A percentile compares a stretch with the other conserved stretches of the same genome.
These are phyloP conservation scores for Syncephalastrum contaminatum DNA, from an alignment of 371 early-diverging fungal genomes.

Conservation along the genomic window DNA sequence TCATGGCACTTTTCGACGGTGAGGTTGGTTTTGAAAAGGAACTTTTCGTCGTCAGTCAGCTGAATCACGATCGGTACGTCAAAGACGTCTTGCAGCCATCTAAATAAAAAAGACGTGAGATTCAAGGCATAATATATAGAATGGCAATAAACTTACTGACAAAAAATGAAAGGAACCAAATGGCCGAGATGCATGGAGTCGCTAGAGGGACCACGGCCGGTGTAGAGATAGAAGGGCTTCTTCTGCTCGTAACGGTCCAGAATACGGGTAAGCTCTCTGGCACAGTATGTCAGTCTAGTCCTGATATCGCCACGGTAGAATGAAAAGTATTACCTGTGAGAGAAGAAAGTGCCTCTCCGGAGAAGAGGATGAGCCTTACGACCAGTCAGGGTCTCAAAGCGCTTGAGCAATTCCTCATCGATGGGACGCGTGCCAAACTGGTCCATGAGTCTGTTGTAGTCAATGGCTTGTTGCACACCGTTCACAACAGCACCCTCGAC, in stretches of 20 bases:
- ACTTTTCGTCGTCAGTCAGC: slow-evolving; percentile 99
- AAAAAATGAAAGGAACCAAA: slow-evolving; percentile 98
- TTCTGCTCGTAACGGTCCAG: slow-evolving; percentile 91
- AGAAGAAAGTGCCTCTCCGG: slow-evolving; percentile 96
- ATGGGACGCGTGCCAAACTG: slow-evolving; percentile 95
- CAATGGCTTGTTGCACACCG: slow-evolving; percentile 87
- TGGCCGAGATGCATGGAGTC: slow-evolving; percentile 99
- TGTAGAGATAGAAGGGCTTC: slow-evolving; percentile 98
- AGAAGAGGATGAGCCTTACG: slow-evolving; percentile 85
- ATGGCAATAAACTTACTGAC: slow-evolving; percentile 70
- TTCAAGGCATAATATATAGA: background rate
- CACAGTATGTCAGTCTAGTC: no score
- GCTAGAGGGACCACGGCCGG: slow-evolving; percentile 99
- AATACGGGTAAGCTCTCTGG: slow-evolving; percentile 88
- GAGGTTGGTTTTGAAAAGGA: slow-evolving; percentile 93
- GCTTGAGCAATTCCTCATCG: slow-evolving; percentile 73
- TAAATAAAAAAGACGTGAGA: slow-evolving; percentile 19
- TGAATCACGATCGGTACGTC: slow-evolving; percentile 97
- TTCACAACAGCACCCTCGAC: slow-evolving; percentile 92
- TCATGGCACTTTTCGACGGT: slow-evolving; percentile 85
- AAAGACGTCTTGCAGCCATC: slow-evolving; percentile 97
- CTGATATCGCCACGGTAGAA: no score
- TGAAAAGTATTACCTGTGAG: slow-evolving; percentile 77
- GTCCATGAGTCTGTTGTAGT: slow-evolving; percentile 94
- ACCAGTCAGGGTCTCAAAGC: slow-evolving; percentile 87